phyloP scores from a whole-genome alignment of 371 early-diverging fungal genomes.

The Fennellomyces sp. region DNA sequence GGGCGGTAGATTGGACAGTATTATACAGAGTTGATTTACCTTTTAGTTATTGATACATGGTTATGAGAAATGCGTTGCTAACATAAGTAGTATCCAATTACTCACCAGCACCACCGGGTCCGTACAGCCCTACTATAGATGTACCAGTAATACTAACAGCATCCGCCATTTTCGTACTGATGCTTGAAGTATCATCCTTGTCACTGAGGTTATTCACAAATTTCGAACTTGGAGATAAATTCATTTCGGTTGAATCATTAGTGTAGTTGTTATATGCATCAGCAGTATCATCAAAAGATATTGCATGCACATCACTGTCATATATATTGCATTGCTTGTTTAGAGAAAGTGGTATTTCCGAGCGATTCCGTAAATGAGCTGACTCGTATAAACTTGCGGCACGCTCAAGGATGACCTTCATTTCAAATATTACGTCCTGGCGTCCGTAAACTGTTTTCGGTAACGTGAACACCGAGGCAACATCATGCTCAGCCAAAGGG shows the following conservation, averaged over 20 bases:
- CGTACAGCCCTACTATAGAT: slow-evolving; percentile 31
- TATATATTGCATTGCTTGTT: slow-evolving; percentile 50
- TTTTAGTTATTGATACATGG: slow-evolving; percentile 2
- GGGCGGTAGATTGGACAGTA: slow-evolving; percentile 36
- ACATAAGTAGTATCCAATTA: neutral
- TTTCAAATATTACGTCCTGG: slow-evolving; percentile 33
- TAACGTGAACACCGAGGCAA: slow-evolving; percentile 47
- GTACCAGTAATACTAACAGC: slow-evolving; percentile 19
- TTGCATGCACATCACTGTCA: no score
- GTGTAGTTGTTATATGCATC: slow-evolving; percentile 31
- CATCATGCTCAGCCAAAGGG: slow-evolving; percentile 41
- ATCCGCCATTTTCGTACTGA: slow-evolving; percentile 27
- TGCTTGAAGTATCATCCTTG: neutral
- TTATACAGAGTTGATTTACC: slow-evolving; percentile 49
- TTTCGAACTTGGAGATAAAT: neutral
- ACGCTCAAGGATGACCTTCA: slow-evolving; percentile 37
- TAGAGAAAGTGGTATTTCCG: no score
- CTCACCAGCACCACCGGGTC: slow-evolving; percentile 43
- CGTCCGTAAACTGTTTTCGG: slow-evolving; percentile 46
- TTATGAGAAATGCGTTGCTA: no score
- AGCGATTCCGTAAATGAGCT: slow-evolving; percentile 13
- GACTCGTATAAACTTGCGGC: slow-evolving; percentile 25
- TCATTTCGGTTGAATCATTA: slow-evolving; percentile 20
- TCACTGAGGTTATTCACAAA: slow-evolving; percentile 4
- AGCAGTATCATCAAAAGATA: slow-evolving; percentile 42